Evolutionary conservation across 148 eudicot genomes (phyloP), one percentile per base, ranked within the genome.

Genomic region (Diospyros lotus): DNA sequence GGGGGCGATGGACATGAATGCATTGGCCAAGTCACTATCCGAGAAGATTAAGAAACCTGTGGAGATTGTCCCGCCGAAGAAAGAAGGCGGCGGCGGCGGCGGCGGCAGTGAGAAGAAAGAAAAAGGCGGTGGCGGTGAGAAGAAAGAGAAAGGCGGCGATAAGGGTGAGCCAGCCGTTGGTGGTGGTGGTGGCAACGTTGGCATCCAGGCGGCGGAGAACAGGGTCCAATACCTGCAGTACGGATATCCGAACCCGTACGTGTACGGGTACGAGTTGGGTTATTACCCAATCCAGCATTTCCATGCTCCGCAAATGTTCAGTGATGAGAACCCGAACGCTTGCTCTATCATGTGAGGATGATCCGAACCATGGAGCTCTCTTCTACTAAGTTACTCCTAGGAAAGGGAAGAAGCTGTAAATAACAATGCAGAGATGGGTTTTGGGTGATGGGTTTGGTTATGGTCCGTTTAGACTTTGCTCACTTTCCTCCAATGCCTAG

Each of bases 31-130:
- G 66, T 46, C 74, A 1, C 68, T 94, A 58, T 66, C 68, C 50
- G 74, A 84, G 61, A 91, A 82, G 77, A 69, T 91, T 28, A 88
- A 84, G 71, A 84, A 77, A 69, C 28, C 76, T 0, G 88, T 93
- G 11, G 90, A 94, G 76, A 79, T 92, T 4, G 78, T 86, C 14
- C 88, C 86, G 1, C 87, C 87, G 17, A 89, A 89, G 90, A 87
- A 93, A 54, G 85, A 84, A 28, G 28, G 28, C 2, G 76, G 75
- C 15, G 78, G 77, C n/a, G n/a, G n/a, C n/a, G n/a, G n/a, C n/a
- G 28, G 28, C 2, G 76, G 75, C 15, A 76, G 77, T 17, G 80
- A 82, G 14, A 66, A 80, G 67, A 72, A 82, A 15, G 74, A 76
- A 39, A 69, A 68, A 8, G 72, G 76, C 1, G 80, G 66, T 2